Evolutionary conservation across 768 basidiomycete species (phyloP).

Genomic region (Mycena galericulata): DNA sequence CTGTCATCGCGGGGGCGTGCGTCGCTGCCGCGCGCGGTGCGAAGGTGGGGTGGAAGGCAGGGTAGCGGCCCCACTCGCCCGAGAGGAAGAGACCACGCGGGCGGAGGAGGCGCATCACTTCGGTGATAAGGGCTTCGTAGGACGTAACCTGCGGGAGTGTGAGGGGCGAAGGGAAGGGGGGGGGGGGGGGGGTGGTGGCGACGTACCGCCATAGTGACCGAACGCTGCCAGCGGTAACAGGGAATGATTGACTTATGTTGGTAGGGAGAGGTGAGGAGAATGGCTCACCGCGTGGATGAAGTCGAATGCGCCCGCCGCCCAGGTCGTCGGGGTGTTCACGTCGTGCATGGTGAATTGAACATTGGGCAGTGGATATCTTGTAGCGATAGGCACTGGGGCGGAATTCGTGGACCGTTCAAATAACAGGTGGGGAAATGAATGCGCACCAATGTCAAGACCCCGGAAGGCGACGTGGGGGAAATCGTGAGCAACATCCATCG

Average conservation of each 20-base stretch:
- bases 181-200: not conserved
- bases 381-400: conserved; percentile 75
- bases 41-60: conserved; percentile 51
- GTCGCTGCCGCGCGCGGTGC: conserved; percentile 40
- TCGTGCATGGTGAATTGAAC: conserved; percentile 77
- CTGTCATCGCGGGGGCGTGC: conserved; percentile 54
- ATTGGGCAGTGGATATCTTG: conserved; percentile 69
- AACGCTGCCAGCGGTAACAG: conserved; percentile 49
- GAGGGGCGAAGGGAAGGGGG: not conserved
- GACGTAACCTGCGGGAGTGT: conserved; percentile 61
- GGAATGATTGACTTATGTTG: too few relatives aligned
- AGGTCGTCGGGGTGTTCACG: conserved; percentile 64
- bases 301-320: conserved; percentile 68
- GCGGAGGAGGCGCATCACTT: conserved; percentile 73
- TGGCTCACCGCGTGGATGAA: conserved; percentile 65
- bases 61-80: conserved; percentile 66
- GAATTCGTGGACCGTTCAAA: conserved; percentile 23
- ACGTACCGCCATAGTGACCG: conserved; percentile 71
- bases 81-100: conserved; percentile 80
- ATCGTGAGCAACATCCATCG: conserved; percentile 76
- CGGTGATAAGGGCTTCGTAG: conserved; percentile 64
- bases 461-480: conserved; percentile 76
- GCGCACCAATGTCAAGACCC: conserved; percentile 83
- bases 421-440: conserved; percentile 28
- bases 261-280: too few relatives aligned